phyloP scores from a whole-genome alignment of 163 green algal genomes.

The Prototheca wickerhamii region DNA sequence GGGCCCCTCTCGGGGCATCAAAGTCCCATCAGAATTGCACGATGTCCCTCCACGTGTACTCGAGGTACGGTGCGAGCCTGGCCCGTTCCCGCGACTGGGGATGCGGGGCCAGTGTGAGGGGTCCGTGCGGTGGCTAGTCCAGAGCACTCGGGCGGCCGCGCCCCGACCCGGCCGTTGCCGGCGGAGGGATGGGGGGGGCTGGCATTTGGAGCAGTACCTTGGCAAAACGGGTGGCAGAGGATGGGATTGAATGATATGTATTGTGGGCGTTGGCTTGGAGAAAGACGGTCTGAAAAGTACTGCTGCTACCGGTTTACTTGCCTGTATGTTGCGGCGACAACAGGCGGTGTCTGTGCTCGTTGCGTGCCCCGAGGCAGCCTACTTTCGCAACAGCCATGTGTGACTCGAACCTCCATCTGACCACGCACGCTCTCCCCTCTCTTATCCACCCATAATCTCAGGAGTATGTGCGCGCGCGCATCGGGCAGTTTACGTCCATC shows the following conservation, averaged over 20 bases:
- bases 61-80: conserved; percentile 26
- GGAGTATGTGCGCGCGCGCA: conserved; percentile 50
- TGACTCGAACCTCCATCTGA: not conserved
- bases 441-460: conserved; percentile 10
- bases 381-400: not conserved
- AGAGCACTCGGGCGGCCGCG: too few relatives aligned
- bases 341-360: too few relatives aligned
- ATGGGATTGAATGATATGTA: too few relatives aligned
- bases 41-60: conserved; percentile 24
- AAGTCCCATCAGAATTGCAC: conserved; percentile 45
- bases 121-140: too few relatives aligned
- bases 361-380: not conserved
- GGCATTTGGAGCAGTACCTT: too few relatives aligned
- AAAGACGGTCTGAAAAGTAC: too few relatives aligned
- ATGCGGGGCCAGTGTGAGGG: not conserved
- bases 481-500: conserved; percentile 43
- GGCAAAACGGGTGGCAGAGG: too few relatives aligned
- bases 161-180: too few relatives aligned
- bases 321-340: too few relatives aligned
- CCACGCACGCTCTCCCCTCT: not conserved
- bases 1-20: not conserved
- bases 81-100: not conserved
- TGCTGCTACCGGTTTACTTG: too few relatives aligned
- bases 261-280: too few relatives aligned
- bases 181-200: too few relatives aligned